Percentiles rank a stretch among this genome's conserved stretches.
Conservation (phyloP, 257 asterid species). For the Nicotiana undulata region DNA sequence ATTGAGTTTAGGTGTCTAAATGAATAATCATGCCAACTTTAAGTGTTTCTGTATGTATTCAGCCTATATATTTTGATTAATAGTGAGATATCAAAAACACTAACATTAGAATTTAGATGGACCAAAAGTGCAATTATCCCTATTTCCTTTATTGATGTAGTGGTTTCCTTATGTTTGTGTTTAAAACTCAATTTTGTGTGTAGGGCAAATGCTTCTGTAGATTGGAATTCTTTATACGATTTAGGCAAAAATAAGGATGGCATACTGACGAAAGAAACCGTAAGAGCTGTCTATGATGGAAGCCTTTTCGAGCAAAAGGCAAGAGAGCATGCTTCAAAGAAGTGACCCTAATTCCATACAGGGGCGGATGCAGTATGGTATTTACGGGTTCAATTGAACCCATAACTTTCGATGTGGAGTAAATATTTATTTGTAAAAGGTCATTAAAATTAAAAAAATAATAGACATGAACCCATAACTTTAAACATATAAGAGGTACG, state of each 20-base stretch:
- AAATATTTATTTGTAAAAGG: no score
- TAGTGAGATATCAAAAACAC: background rate
- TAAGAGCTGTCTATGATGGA: constrained; percentile 68
- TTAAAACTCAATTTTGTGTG: background rate
- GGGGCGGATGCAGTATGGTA: no score
- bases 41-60: no score
- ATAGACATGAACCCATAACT: no score
- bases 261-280: constrained; percentile 42
- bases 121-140: background rate
- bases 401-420: no score
- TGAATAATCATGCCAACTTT: no score
- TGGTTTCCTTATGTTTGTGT: background rate
- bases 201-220: constrained; percentile 65
- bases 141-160: background rate
- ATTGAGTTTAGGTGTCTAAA: no score
- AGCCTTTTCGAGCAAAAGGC: constrained; percentile 68
- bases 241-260: constrained; percentile 68
- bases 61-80: background rate
- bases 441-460: no score
- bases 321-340: constrained; percentile 43
- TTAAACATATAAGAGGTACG: no score
- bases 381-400: no score
- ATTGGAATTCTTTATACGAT: constrained; percentile 58
- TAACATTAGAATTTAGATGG: background rate
- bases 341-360: constrained; percentile 16